Base-by-base conservation (phyloP, 2,329 filamentous ascomycete genomes). In the Xylaria sp. region DNA sequence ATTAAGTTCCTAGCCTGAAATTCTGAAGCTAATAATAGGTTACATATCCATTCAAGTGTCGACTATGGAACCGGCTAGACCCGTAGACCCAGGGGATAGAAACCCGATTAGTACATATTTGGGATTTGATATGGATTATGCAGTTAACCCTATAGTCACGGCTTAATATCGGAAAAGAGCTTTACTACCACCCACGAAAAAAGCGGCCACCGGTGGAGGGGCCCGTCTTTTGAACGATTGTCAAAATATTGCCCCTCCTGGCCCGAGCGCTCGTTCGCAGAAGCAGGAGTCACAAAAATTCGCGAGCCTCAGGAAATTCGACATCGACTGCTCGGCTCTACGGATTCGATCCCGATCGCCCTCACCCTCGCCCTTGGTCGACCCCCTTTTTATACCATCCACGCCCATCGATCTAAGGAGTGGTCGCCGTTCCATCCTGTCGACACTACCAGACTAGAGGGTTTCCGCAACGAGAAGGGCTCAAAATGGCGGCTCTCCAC, bases 401-500 rank as follows among this genome's bases (percentile, higher is more conserved):
- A 45, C 69, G 39, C 62, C 71, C 53, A 54, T 51, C 32, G 21
- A 47, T 9, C 30, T 63, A 61, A 62, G 65, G 69, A 57, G 61
- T 56, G 61, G 64, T 61, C 45, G 61, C 51, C 51, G 61, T 24
- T 30, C 34, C 45, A 56, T 19, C 17, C 34, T 62, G 45, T 64
- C 51, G 48, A 63, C 24, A 50, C 21, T 48, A 24, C 19, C 17
- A 50, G 30, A 60, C 55, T 39, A 64, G 64, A 61, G 32, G 14
- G 39, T n/a, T 61, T 47, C 55, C 17, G 51, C 34, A 53, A 32
- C 47, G 61, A 55, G 30, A 69, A 62, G 61, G 39, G 48, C 30
- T 51, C 64, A 70, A 58, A 57, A 83, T 80, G 78, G 79, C 81
- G 65, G 71, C 69, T 34, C 42, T 60, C 59, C 64, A 70, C 78